phyloP scores from a whole-genome alignment of 2,329 filamentous ascomycete genomes.

The Penicillium sp. region DNA sequence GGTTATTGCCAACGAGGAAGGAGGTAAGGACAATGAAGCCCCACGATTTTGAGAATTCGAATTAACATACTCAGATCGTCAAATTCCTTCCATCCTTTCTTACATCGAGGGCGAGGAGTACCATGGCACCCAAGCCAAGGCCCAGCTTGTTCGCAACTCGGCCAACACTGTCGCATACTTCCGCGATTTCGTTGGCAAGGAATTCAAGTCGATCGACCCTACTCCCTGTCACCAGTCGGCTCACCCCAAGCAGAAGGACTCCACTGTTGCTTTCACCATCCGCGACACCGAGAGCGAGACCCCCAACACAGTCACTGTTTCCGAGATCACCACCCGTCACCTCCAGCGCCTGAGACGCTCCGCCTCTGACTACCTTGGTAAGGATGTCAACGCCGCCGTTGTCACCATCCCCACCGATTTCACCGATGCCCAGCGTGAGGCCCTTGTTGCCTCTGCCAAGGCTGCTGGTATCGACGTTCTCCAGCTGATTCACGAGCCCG shows the following conservation, averaged over 20 bases:
- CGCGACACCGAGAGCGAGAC: slow-evolving; percentile 69
- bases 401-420: slow-evolving; percentile 94
- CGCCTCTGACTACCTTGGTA: slow-evolving; percentile 88
- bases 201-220: slow-evolving; percentile 95
- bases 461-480: slow-evolving; percentile 82
- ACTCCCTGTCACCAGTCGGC: slow-evolving; percentile 91
- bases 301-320: slow-evolving; percentile 68
- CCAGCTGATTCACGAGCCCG: slow-evolving; percentile 87
- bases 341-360: slow-evolving; percentile 76
- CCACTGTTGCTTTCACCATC: slow-evolving; percentile 75
- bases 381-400: slow-evolving; percentile 90
- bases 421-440: slow-evolving; percentile 77
- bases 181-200: slow-evolving; percentile 90
- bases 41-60: slow-evolving; percentile 8
- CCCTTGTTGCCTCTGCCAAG: slow-evolving; percentile 72
- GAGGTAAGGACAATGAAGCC: slow-evolving; percentile 58
- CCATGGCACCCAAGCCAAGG: slow-evolving; percentile 92
- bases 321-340: slow-evolving; percentile 80
- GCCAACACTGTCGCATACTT: slow-evolving; percentile 94
- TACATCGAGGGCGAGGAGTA: slow-evolving; percentile 97
- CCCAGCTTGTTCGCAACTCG: slow-evolving; percentile 86
- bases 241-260: slow-evolving; percentile 74
- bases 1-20: slow-evolving; percentile 98
- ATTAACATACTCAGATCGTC: slow-evolving; percentile 65
- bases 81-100: slow-evolving; percentile 91